Conservation (phyloP, 2,329 filamentous ascomycete genomes). For the Elsinoe fawcettii region DNA sequence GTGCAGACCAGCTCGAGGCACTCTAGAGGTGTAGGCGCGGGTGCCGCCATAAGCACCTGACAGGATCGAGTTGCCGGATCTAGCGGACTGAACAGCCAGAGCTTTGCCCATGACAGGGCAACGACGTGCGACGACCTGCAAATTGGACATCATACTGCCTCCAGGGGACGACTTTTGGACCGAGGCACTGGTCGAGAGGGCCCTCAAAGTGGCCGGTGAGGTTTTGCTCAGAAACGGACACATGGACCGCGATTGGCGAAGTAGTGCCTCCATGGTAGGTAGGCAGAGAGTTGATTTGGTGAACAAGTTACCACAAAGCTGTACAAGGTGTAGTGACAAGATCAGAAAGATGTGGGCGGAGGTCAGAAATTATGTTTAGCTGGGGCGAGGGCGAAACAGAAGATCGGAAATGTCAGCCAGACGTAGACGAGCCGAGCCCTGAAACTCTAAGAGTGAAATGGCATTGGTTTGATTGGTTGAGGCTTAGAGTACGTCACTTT, state of each 20-base stretch:
- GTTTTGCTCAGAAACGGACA: slow-evolving; percentile 97
- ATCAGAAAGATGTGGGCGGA: neutral
- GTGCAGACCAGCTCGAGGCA: slow-evolving; percentile 68
- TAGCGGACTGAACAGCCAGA: slow-evolving; percentile 68
- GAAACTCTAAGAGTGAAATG: neutral
- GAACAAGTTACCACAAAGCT: neutral
- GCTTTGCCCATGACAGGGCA: slow-evolving; percentile 99
- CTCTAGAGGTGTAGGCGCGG: slow-evolving; percentile 41
- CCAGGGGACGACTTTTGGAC: slow-evolving; percentile 59
- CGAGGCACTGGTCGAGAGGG: slow-evolving; percentile 61
- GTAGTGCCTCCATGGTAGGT: slow-evolving; percentile 73
- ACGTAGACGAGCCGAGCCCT: slow-evolving; percentile 5
- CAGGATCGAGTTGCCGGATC: slow-evolving; percentile 39
- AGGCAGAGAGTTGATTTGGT: neutral
- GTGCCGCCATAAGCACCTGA: slow-evolving; percentile 44
- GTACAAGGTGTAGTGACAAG: neutral
- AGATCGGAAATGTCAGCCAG: slow-evolving; percentile 10
- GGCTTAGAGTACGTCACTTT: neutral
- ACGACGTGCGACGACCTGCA: slow-evolving; percentile 86
- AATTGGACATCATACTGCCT: slow-evolving; percentile 91
- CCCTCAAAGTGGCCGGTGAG: slow-evolving; percentile 81
- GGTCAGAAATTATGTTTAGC: slow-evolving; percentile 6
- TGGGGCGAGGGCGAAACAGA: neutral
- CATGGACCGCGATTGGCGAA: slow-evolving; percentile 92
- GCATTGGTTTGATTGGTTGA: neutral